A percentile compares a stretch with the other conserved stretches of the same genome.
phyloP scores from a whole-genome alignment of 2,329 filamentous ascomycete species.

The Endocalyx cinctus region DNA sequence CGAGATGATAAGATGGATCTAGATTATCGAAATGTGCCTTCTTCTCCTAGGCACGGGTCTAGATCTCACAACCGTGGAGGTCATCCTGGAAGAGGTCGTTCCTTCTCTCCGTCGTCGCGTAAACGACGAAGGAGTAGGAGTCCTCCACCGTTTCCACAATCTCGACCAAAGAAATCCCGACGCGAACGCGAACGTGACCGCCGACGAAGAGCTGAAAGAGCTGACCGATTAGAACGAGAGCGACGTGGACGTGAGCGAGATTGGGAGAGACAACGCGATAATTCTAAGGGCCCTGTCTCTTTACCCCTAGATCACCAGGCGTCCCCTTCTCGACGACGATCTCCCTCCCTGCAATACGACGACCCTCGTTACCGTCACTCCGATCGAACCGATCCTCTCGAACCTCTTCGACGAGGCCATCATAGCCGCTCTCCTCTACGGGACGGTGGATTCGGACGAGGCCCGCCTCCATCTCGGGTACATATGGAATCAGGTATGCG shows the following conservation, averaged over 20 bases:
- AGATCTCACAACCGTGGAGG: constrained; percentile 31
- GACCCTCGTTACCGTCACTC: constrained; percentile 16
- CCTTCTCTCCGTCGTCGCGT: constrained; percentile 32
- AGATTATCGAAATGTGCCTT: constrained; percentile 27
- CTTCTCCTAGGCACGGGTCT: constrained; percentile 23
- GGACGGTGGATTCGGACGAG: constrained; percentile 17
- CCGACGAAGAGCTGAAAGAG: constrained; percentile 19
- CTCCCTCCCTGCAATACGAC: constrained; percentile 21
- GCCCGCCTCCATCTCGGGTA: constrained; percentile 12
- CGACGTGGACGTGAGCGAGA: constrained; percentile 21
- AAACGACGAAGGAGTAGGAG: constrained; percentile 41
- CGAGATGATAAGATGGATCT: constrained; percentile 15
- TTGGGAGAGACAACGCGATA: not conserved
- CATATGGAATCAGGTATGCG: constrained; percentile 17
- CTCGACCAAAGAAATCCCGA: constrained; percentile 40
- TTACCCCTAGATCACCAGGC: constrained; percentile 12
- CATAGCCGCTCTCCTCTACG: constrained; percentile 22
- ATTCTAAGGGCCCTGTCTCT: constrained; percentile 13
- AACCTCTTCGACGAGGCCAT: constrained; percentile 15
- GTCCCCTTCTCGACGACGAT: constrained; percentile 21
- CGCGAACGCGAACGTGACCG: constrained; percentile 27
- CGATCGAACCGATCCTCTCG: constrained; percentile 19
- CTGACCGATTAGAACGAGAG: constrained; percentile 19
- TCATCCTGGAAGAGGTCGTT: constrained; percentile 26
- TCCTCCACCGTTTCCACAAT: constrained; percentile 30